phyloP scores from a whole-genome alignment of 2,329 filamentous ascomycete species.

The Apiospora aurea region DNA sequence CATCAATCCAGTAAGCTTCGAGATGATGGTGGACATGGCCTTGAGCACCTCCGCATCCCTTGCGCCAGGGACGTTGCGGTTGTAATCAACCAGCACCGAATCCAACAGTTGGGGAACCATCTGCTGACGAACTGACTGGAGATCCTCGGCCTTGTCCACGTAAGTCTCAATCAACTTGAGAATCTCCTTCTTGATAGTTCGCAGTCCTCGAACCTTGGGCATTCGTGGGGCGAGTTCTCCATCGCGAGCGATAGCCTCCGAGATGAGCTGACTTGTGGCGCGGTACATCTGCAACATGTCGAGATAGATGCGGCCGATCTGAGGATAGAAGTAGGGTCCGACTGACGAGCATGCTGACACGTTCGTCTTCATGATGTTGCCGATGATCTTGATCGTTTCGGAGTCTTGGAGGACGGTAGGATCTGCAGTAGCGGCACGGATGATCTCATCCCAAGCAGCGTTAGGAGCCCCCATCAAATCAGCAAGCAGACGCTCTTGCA shows the following conservation, averaged over 20 bases:
- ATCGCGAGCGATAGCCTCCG: constrained; percentile 85
- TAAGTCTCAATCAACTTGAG: constrained; percentile 98
- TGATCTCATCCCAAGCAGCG: constrained; percentile 93
- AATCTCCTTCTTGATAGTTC: constrained; percentile 99
- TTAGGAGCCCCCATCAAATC: constrained; percentile 96
- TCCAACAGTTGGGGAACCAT: constrained; percentile 97
- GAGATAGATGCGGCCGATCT: constrained; percentile 96
- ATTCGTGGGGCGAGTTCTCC: constrained; percentile 96
- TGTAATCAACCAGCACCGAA: constrained; percentile 94
- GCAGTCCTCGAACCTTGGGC: constrained; percentile 91
- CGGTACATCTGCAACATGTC: constrained; percentile 99
- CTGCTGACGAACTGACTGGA: constrained; percentile 89
- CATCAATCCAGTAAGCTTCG: constrained; percentile 95
- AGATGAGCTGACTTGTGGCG: constrained; percentile 95
- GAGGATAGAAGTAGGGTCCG: constrained; percentile 95
- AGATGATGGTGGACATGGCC: constrained; percentile 97
- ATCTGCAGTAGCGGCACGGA: constrained; percentile 83
- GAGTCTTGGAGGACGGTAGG: constrained; percentile 87
- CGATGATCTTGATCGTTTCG: constrained; percentile 97
- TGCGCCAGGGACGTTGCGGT: constrained; percentile 93
- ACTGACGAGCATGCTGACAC: constrained; percentile 98
- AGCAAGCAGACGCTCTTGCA: constrained; percentile 88
- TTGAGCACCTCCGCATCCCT: constrained; percentile 96
- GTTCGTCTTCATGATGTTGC: constrained; percentile 99
- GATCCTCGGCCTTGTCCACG: constrained; percentile 95